Conservation (phyloP, 1,284 basidiomycete species). For the Ustilago esculenta region DNA sequence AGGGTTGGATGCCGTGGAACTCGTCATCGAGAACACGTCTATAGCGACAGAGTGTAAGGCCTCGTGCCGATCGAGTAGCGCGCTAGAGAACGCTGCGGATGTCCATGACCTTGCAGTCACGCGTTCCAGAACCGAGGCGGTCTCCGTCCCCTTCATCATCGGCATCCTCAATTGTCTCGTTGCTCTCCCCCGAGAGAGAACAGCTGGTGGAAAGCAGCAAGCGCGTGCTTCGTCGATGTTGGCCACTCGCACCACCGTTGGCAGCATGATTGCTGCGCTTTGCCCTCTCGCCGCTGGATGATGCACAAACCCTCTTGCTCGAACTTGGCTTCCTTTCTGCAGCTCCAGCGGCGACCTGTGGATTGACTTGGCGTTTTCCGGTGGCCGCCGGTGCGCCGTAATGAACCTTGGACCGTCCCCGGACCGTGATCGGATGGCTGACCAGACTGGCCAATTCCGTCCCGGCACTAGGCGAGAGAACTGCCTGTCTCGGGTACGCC, state of each 20-base stretch:
- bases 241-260: neutral
- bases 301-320: neutral
- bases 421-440: conserved; percentile 42
- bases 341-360: too few relatives aligned
- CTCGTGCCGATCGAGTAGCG: too few relatives aligned
- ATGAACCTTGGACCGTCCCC: conserved; percentile 45
- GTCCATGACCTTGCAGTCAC: conserved; percentile 30
- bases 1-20: too few relatives aligned
- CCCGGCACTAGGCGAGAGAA: conserved; percentile 1
- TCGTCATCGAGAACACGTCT: too few relatives aligned
- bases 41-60: too few relatives aligned
- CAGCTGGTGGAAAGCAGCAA: neutral
- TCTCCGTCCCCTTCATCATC: conserved; percentile 1
- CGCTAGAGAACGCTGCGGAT: conserved; percentile 33
- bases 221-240: conserved; percentile 16
- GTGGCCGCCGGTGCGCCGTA: conserved; percentile 9
- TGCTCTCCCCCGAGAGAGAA: neutral
- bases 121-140: neutral
- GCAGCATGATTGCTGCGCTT: too few relatives aligned
- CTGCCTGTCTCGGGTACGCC: conserved; percentile 10
- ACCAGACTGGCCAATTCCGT: conserved; percentile 25
- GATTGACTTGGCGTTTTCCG: too few relatives aligned
- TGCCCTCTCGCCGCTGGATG: too few relatives aligned
- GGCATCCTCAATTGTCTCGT: conserved; percentile 1
- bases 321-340: too few relatives aligned